Base-by-base conservation (phyloP, 371 early-diverging fungal species). In the Saksenaea oblongispora region DNA sequence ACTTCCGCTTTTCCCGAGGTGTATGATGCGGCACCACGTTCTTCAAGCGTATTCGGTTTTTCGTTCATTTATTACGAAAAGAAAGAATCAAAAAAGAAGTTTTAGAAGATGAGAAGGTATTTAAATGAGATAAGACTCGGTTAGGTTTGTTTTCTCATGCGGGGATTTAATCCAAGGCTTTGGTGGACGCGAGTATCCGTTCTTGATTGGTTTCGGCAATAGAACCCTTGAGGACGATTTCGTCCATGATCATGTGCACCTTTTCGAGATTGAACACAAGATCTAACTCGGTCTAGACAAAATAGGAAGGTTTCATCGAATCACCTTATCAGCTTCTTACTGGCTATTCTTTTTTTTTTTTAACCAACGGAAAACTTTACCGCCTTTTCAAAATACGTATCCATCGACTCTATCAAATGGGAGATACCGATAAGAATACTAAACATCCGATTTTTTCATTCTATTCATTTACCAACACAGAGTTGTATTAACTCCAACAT, bases 241-340 rank as follows among this genome's bases (percentile, higher is more conserved):
- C 84, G 56, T 83, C 80, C 56, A 80, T 61, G 70, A 81, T 74
- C 66, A 79, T 71, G 65, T 81, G 81, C 27, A 79, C 73, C 56
- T 76, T 78, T 70, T 81, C 76, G 53, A 81, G 59, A 58, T 74
- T 75, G 65, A 78, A 83, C 65, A 83, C 63, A 56, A 83, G 67
- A 69, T 83, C 84, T 41, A 83, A 62, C 66, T 83, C 84, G 39
- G 79, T 76, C 79, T 79, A 58, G 11, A 22, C 51, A 47, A 22
- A 47, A 18, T 47, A 47, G 51, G 51, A 17, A 47, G 24, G 51
- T 60, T 62, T 51, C 56, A 67, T 34, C 27, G 26, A 58, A 51
- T 59, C 18, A 15, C 15, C 35, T 22, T 58, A 37, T 59, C 17
- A 37, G 47, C 22, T 22, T 47, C 3, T 22, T n/a, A 11, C 17